Evolutionary conservation across 805 yeast species (phyloP), one percentile per base, ranked within the genome.

Genomic region (Lachancea sp.): DNA sequence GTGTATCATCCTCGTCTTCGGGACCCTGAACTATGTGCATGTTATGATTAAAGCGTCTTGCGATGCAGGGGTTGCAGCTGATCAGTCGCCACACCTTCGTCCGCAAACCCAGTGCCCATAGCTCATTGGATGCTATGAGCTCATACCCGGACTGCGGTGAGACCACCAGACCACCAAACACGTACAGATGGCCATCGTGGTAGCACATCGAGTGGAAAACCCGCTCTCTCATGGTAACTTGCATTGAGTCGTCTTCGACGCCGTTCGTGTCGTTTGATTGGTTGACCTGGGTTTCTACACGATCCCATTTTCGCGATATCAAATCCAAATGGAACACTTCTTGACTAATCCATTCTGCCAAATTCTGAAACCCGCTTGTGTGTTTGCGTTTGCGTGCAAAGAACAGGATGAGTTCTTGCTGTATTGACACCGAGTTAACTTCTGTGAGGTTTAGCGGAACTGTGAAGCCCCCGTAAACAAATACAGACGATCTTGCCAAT

Each of bases 401-500:
- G 44, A 60, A 58, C 37, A 63, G 55, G 52, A 47, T 61, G 50
- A 78, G 70, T n/a, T 65, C 67, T 13, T 55, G 48, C 40, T 65
- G 57, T 27, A 81, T 59, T 25, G 69, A 71, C 2, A 58, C 56
- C 16, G 73, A 58, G 11, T 74, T 65, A 22, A 72, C 64, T 2
- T 66, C 55, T 3, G 63, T 53, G 32, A 81, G 55, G 38, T 75
- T 75, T 15, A 84, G 55, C 1, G 82, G 84, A 9, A 79, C 61
- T 0, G 79, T 74, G 15, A 81, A 63, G 0, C 93, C 93, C n/a
- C 90, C 91, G 58, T 70, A 77, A 0, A 78, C 80, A 26, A 80
- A 73, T 1, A 84, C 69, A 41, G 79, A 68, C 5, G 90, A 82
- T 53, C 79, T 75, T 31, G 74, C 69, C 20, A 80, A 68, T 1